Conservation (phyloP, 2,329 filamentous ascomycete species). For the Simplicillium sp. region DNA sequence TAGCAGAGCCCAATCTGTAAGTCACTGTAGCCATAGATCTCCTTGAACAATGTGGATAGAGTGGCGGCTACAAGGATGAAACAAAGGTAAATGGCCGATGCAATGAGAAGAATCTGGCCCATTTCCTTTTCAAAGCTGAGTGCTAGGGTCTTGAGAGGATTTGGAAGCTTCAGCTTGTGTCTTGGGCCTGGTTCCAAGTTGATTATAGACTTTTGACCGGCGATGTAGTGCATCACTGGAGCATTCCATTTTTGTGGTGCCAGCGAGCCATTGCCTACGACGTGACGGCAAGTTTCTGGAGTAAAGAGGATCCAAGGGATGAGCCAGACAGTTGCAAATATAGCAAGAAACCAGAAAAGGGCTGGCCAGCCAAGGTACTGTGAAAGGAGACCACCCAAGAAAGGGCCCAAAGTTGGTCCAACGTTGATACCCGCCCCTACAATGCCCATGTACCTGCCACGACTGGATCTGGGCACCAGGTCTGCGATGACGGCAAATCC, state of each 20-base stretch:
- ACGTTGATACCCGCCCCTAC: conserved; percentile 51
- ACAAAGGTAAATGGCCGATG: conserved; percentile 43
- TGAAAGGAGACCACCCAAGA: conserved; percentile 54
- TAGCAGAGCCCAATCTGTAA: conserved; percentile 45
- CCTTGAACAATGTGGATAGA: conserved; percentile 39
- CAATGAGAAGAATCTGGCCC: conserved; percentile 41
- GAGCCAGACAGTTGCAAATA: conserved; percentile 40
- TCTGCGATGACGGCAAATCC: conserved; percentile 65
- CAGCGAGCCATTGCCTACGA: conserved; percentile 55
- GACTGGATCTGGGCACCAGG: conserved; percentile 56
- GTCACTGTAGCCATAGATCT: conserved; percentile 41
- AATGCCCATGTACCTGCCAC: conserved; percentile 64
- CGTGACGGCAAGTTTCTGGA: conserved; percentile 49
- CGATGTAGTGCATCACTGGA: conserved; percentile 41
- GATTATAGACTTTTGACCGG: conserved; percentile 20
- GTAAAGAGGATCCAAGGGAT: conserved; percentile 45
- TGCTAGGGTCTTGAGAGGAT: conserved; percentile 44
- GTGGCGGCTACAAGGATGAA: conserved; percentile 47
- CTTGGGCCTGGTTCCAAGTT: conserved; percentile 22
- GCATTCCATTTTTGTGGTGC: conserved; percentile 48
- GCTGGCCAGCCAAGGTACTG: conserved; percentile 58
- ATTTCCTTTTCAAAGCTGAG: conserved; percentile 50
- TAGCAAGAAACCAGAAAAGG: conserved; percentile 61
- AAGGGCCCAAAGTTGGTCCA: conserved; percentile 44
- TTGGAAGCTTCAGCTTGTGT: conserved; percentile 41